Percentiles rank a stretch among this genome's conserved stretches.
Evolutionary conservation across 169 alveolate genomes (phyloP).

Genomic region (Sarcocystis neurona): DNA sequence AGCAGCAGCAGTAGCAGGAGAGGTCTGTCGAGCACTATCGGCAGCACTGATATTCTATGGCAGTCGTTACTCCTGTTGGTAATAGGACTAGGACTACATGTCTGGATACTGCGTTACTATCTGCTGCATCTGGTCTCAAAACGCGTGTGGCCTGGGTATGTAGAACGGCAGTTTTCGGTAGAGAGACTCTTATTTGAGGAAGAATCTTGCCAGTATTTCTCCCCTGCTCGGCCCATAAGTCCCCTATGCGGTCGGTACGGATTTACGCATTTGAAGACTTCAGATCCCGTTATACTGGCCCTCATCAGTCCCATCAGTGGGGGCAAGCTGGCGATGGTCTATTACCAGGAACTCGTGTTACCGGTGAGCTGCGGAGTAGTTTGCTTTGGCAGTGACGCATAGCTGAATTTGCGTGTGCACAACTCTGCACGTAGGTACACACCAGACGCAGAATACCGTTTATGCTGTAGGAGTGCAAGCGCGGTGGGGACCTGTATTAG

Average conservation of each 20-base stretch:
- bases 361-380: slow-evolving; percentile 10
- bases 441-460: too few species aligned
- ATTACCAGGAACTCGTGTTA: slow-evolving; percentile 30
- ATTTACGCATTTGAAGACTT: not conserved
- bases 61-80: too few species aligned
- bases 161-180: not conserved
- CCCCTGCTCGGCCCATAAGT: slow-evolving; percentile 1
- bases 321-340: slow-evolving; percentile 16
- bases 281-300: not conserved
- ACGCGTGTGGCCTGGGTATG: not conserved
- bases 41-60: too few species aligned
- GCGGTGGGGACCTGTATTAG: too few species aligned
- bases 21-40: too few species aligned
- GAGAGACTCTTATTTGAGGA: not conserved
- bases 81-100: too few species aligned
- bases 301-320: slow-evolving; percentile 31
- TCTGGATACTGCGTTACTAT: not conserved
- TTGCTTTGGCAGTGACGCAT: too few species aligned
- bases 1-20: too few species aligned
- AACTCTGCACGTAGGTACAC: too few species aligned
- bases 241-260: slow-evolving; percentile 26
- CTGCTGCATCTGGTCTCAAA: not conserved
- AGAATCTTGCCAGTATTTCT: not conserved
- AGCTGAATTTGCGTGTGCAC: too few species aligned
- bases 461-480: too few species aligned